Conservation (phyloP, 805 yeast genomes). For the Priceomyces melissophilus region DNA sequence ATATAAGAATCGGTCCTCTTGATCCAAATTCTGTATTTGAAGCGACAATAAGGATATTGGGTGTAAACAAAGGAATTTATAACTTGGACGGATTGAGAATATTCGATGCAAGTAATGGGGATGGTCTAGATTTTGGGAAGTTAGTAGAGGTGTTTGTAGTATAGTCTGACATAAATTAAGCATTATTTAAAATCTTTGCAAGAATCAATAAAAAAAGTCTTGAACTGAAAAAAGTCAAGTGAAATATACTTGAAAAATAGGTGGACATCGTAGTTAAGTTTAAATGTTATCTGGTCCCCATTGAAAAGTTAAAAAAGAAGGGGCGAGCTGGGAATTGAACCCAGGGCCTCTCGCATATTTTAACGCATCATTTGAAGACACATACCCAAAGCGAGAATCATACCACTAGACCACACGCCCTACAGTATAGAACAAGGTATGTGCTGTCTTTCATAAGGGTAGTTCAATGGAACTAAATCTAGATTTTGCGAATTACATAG, state of each 20-base stretch:
- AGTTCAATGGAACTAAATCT: no score
- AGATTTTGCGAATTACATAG: no score
- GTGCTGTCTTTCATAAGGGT: conserved; percentile 58
- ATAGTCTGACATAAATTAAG: not conserved
- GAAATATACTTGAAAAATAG: no score
- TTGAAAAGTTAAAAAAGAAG: conserved; percentile 10
- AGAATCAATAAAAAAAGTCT: not conserved
- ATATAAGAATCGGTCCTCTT: conserved; percentile 58
- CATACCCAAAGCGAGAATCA: conserved; percentile 22
- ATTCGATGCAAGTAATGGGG: conserved; percentile 62
- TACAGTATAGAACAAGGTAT: conserved; percentile 35
- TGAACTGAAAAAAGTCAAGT: no score
- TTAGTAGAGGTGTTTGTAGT: conserved; percentile 65
- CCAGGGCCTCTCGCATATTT: conserved; percentile 56
- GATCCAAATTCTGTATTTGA: conserved; percentile 64
- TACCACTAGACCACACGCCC: conserved; percentile 20
- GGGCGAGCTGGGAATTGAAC: conserved; percentile 55
- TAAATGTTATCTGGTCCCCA: no score
- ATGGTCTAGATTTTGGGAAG: conserved; percentile 66
- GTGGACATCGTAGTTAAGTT: no score
- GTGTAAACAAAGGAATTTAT: conserved; percentile 62
- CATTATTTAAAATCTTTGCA: not conserved
- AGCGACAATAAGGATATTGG: conserved; percentile 56
- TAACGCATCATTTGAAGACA: conserved; percentile 7
- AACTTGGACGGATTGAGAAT: conserved; percentile 63